Percentiles rank a stretch among this genome's conserved stretches.
Evolutionary conservation across 768 basidiomycete species (phyloP).

Genomic region (Favolaschia claudopus): DNA sequence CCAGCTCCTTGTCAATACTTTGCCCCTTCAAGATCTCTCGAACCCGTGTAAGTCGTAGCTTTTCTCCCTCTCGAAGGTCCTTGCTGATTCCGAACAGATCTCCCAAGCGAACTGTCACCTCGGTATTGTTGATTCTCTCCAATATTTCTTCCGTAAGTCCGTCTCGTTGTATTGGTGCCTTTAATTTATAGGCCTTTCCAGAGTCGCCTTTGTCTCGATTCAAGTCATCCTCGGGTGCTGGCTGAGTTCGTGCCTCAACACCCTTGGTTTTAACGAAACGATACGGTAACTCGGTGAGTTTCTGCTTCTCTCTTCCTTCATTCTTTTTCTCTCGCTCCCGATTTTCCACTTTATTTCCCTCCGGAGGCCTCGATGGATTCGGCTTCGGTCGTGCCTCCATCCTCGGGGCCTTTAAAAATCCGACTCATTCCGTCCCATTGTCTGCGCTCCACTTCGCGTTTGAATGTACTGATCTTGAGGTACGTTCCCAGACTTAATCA

Average conservation of each 20-base stretch:
- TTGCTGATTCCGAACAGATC: too few species aligned
- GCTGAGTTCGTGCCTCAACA: neutral
- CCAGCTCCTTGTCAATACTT: too few species aligned
- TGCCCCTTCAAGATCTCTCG: too few species aligned
- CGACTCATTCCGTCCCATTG: neutral
- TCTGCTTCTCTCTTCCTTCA: too few species aligned
- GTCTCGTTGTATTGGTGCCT: neutral
- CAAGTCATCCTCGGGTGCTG: neutral
- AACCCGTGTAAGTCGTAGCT: too few species aligned
- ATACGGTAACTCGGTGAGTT: neutral
- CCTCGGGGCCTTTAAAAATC: too few species aligned
- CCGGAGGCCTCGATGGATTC: slow-evolving; percentile 5
- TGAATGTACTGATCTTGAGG: neutral
- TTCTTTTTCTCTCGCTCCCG: neutral
- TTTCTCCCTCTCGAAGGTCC: too few species aligned
- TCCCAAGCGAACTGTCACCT: too few species aligned
- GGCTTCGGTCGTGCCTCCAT: neutral
- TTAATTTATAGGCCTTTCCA: neutral
- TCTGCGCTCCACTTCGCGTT: neutral
- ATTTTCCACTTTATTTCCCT: too few species aligned
- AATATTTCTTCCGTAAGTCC: neutral
- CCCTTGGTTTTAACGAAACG: neutral
- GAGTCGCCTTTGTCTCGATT: neutral
- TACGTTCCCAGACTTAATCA: neutral
- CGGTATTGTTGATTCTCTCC: slow-evolving; percentile 1